phyloP scores from a whole-genome alignment of 805 yeast species.

The Metschnikowia matae region DNA sequence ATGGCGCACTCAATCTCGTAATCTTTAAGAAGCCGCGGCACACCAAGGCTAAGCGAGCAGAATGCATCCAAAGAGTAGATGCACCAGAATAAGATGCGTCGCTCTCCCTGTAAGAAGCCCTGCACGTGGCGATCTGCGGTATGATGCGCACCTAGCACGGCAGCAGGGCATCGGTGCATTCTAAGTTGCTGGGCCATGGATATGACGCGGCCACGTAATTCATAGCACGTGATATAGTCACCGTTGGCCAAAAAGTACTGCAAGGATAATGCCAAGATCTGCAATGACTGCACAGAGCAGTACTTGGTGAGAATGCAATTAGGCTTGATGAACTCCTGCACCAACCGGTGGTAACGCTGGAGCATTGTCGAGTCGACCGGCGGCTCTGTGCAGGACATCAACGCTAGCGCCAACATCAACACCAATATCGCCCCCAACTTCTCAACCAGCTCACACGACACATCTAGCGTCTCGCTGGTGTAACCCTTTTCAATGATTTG shows the following conservation, averaged over 20 bases:
- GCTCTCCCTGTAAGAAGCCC: slow-evolving; percentile 71
- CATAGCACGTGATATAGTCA: slow-evolving; percentile 69
- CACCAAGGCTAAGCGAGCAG: slow-evolving; percentile 72
- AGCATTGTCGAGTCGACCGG: slow-evolving; percentile 15
- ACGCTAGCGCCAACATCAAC: slow-evolving; percentile 45
- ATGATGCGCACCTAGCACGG: slow-evolving; percentile 58
- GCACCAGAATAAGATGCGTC: slow-evolving; percentile 83
- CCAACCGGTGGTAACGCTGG: slow-evolving; percentile 55
- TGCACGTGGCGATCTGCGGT: slow-evolving; percentile 39
- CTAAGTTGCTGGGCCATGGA: slow-evolving; percentile 85
- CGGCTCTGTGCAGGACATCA: slow-evolving; percentile 37
- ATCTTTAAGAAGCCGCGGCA: slow-evolving; percentile 76
- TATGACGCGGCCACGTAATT: slow-evolving; percentile 67
- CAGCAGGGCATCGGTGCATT: slow-evolving; percentile 82
- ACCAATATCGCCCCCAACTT: slow-evolving; percentile 54
- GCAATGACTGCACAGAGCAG: slow-evolving; percentile 66
- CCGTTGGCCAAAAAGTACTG: slow-evolving; percentile 71
- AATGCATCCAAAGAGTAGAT: slow-evolving; percentile 73
- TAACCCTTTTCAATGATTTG: slow-evolving; percentile 42
- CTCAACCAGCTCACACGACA: slow-evolving; percentile 37
- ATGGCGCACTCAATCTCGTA: slow-evolving; percentile 82
- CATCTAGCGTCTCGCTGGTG: slow-evolving; percentile 7
- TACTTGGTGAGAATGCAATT: slow-evolving; percentile 54
- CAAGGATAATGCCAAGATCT: slow-evolving; percentile 62
- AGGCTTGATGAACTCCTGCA: slow-evolving; percentile 56